Evolutionary conservation across 768 basidiomycete species (phyloP), one percentile per base, ranked within the genome.

Genomic region (Strobilomyces dryophilus): DNA sequence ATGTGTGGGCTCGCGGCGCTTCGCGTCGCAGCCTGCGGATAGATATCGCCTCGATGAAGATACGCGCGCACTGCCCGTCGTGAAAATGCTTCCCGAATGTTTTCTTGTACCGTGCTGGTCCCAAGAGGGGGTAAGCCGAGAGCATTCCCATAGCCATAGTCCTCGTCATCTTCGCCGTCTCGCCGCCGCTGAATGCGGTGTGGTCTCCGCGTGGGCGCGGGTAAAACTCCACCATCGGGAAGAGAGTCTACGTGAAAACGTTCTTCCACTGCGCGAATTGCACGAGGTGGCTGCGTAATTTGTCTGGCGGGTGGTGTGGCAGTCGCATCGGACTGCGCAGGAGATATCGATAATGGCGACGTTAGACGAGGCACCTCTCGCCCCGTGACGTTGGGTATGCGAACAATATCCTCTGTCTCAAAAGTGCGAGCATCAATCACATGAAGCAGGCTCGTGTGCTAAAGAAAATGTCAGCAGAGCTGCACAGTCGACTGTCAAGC

Each of bases 351-450:
- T 32, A 45, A 37, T 57, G 52, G 35, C 47, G 59, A 45, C 47
- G 58, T 29, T 44, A 37, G n/a, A 45, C 46, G 53, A 41, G 61
- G 27, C 48, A 48, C 37, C 26, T 60, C 61, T 47, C 56, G 54
- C 57, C 55, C 55, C 18, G 21, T 64, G 47, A 74, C 66, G 24
- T 69, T 69, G 4, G 84, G 85, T 42, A 87, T 76, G 49, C 76
- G 79, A 18, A 90, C 66, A 17, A 85, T 76, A 54, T 89, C 83
- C 56, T 88, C 84, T 7, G 79, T 80, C 63, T 92, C 85, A 60
- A 95, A 95, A 0, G 91, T 94, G 42, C 83, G 78, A 4, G 92
- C 91, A 63, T 97, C 94, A 45, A 95, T 74, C 52, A 95, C 76
- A 62, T 97, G 94, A 8, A 95, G 66, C 35, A 87, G 69, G 29